Evolutionary conservation across 768 basidiomycete species (phyloP), one percentile per base, ranked within the genome.

Genomic region (Leccinum uliginosum): DNA sequence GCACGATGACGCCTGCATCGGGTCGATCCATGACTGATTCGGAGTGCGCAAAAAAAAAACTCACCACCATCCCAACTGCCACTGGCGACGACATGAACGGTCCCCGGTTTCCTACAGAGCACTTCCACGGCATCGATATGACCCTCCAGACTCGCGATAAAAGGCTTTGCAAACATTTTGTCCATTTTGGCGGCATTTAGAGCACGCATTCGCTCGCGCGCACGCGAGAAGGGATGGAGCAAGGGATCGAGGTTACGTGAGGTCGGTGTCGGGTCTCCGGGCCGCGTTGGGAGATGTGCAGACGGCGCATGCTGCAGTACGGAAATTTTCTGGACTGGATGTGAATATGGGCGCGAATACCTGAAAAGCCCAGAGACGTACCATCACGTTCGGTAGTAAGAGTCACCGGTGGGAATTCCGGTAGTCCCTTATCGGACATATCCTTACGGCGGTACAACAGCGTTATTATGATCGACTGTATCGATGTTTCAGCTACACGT

Each of bases 111-210:
- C 63, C 83, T 85, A 15, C 82, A 81, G 57, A 98, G 74, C 19
- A 85, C 83, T 73, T 97, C 95, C n/a, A 98, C 87, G 17, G 93
- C 93, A 69, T 98, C 95, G 38, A 89, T 79, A 71, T 98, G 97
- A 2, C 97, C 97, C 58, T 97, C 95, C 50, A 99, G 70, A 52
- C 84, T 81, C 35, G 83, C 91, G 15, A 99, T 78, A 65, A 98
- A 98, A 0, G 97, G 97, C 65, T 97, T 98, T n/a, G 97, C 87
- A 68, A 98, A 98, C 75, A 99, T 92, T 57, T 91, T 79, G 51
- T 98, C 96, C 81, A 99, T 91, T 76, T 99, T 99, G 14, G 89
- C 89, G 2, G 97, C 97, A 60, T 94, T 96, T 47, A 98, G 70
- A 3, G 97, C 97, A 57, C 97, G 85, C 19, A 85, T 94, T 34